Percentiles rank a stretch among this genome's conserved stretches.
phyloP scores from a whole-genome alignment of 2,329 filamentous ascomycete species.

The Seiridium cupressi region DNA sequence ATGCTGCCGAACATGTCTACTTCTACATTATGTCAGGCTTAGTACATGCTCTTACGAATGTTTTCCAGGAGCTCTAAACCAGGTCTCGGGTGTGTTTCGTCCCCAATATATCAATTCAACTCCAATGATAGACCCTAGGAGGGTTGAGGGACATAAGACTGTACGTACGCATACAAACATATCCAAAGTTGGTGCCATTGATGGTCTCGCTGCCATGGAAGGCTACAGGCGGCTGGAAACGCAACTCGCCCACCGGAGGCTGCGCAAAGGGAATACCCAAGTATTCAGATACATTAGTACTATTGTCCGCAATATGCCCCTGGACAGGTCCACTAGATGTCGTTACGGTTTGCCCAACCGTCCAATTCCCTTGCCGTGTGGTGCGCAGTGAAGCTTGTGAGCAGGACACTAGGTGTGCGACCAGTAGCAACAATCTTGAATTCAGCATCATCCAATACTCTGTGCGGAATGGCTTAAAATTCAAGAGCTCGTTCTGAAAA shows the following conservation, averaged over 20 bases:
- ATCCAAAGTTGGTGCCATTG: constrained; percentile 5
- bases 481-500: too few species aligned
- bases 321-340: constrained; percentile 1
- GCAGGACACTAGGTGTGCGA: not conserved
- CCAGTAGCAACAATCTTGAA: not conserved
- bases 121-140: too few species aligned
- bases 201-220: not conserved
- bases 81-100: too few species aligned
- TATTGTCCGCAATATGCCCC: not conserved
- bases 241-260: constrained; percentile 11
- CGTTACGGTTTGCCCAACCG: not conserved
- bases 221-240: constrained; percentile 12
- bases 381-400: not conserved
- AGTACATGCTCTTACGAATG: too few species aligned
- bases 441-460: too few species aligned
- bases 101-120: too few species aligned
- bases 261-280: constrained; percentile 16
- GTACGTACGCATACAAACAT: not conserved
- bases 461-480: too few species aligned
- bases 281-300: not conserved
- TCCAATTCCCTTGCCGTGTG: not conserved
- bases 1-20: constrained; percentile 2
- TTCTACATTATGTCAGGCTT: not conserved
- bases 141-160: too few species aligned
- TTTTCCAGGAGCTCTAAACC: too few species aligned